These are phyloP conservation scores for Scytalidium lignicola DNA, from an alignment of 2,329 filamentous ascomycete species.

Conservation along the genomic window DNA sequence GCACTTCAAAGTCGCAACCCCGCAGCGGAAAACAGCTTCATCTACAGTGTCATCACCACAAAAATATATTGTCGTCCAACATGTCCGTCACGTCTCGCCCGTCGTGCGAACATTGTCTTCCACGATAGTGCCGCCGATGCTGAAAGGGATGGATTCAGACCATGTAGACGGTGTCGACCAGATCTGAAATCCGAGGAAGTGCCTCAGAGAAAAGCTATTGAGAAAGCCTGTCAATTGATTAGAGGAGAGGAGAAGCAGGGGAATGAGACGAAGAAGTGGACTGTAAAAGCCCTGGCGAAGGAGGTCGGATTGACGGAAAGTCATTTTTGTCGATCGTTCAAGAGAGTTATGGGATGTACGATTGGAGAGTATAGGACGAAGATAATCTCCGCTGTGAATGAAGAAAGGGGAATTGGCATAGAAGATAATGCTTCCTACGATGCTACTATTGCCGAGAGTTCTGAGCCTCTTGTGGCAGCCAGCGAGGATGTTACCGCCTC, in stretches of 20 bases:
- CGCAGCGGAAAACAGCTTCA: slow-evolving; percentile 34
- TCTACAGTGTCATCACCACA: slow-evolving; percentile 45
- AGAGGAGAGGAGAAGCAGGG: slow-evolving; percentile 12
- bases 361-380: slow-evolving; percentile 12
- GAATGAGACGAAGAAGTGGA: slow-evolving; percentile 21
- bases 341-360: slow-evolving; percentile 47
- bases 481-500: not conserved
- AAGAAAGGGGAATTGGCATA: not conserved
- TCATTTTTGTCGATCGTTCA: slow-evolving; percentile 56
- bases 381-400: not conserved
- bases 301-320: slow-evolving; percentile 49
- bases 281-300: slow-evolving; percentile 42
- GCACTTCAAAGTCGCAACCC: slow-evolving; percentile 30
- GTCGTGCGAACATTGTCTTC: slow-evolving; percentile 55
- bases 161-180: slow-evolving; percentile 54
- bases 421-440: not conserved
- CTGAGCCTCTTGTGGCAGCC: not conserved
- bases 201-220: slow-evolving; percentile 38
- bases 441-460: not conserved
- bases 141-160: slow-evolving; percentile 41
- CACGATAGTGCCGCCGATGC: slow-evolving; percentile 42
- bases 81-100: slow-evolving; percentile 55
- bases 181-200: slow-evolving; percentile 9
- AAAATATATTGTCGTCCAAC: slow-evolving; percentile 55
- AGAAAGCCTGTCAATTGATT: slow-evolving; percentile 30